These are phyloP conservation scores for Suhomyces emberorum DNA, from an alignment of 805 yeast genomes.

Conservation along the genomic window DNA sequence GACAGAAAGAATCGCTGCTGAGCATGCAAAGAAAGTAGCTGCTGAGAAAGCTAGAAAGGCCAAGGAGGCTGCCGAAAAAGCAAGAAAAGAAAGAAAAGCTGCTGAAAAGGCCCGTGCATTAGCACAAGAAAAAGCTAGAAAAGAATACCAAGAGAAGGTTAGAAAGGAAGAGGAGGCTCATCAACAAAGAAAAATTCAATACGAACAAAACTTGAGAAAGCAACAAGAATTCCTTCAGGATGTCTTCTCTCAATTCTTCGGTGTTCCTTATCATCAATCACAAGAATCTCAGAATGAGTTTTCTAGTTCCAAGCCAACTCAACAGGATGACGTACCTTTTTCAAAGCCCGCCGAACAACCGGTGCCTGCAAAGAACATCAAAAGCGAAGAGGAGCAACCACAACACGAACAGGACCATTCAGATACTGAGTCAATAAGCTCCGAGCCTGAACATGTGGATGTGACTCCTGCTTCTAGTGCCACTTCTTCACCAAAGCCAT, in stretches of 20 bases:
- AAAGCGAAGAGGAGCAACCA: no score
- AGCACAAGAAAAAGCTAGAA: constrained; percentile 3
- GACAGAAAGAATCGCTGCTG: constrained; percentile 7
- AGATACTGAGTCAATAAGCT: constrained; percentile 17
- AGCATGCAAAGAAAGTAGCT: constrained; percentile 5
- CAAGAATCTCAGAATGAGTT: neutral
- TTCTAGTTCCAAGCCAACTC: no score
- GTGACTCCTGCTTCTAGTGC: constrained; percentile 3
- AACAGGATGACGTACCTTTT: no score
- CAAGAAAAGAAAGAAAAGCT: constrained; percentile 7
- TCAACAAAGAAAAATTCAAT: constrained; percentile 10
- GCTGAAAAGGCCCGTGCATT: constrained; percentile 5
- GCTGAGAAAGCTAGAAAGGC: constrained; percentile 6
- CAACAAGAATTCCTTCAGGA: constrained; percentile 9
- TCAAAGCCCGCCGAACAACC: no score
- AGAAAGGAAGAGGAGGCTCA: constrained; percentile 6
- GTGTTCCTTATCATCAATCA: neutral
- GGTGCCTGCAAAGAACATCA: neutral
- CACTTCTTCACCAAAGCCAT: neutral
- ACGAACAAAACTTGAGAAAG: constrained; percentile 7
- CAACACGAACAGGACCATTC: constrained; percentile 7
- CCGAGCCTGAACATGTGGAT: constrained; percentile 12
- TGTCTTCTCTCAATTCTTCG: constrained; percentile 11
- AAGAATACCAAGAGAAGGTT: constrained; percentile 11
- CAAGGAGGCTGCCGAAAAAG: constrained; percentile 6